Evolutionary conservation across 2,329 filamentous ascomycete genomes (phyloP).

Genomic region (Microcera coccophila): DNA sequence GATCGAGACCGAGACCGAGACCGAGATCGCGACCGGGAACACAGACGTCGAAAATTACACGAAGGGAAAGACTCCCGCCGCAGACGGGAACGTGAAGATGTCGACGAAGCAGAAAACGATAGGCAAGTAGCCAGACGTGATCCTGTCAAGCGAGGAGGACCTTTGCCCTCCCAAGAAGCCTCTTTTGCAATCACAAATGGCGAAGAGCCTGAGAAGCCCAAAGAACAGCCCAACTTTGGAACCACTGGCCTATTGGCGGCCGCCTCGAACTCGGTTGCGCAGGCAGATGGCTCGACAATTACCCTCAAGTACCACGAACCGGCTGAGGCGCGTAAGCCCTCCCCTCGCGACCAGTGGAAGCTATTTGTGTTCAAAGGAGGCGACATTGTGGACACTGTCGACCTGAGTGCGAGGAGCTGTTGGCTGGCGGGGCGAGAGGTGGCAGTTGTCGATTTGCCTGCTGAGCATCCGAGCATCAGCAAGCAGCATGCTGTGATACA

Average conservation of each 20-base stretch:
- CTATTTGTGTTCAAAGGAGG: slow-evolving; percentile 87
- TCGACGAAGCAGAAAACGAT: slow-evolving; percentile 15
- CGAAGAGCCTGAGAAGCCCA: slow-evolving; percentile 52
- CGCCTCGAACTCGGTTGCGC: slow-evolving; percentile 72
- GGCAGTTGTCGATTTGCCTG: slow-evolving; percentile 73
- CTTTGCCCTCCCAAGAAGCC: slow-evolving; percentile 57
- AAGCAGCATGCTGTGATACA: slow-evolving; percentile 96
- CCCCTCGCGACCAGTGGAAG: slow-evolving; percentile 75
- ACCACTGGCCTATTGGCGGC: slow-evolving; percentile 79
- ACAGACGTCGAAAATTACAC: slow-evolving; percentile 30
- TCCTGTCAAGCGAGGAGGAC: slow-evolving; percentile 38
- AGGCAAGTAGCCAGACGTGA: slow-evolving; percentile 21
- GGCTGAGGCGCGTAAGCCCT: slow-evolving; percentile 82
- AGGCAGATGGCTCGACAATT: slow-evolving; percentile 69
- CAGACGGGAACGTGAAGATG: slow-evolving; percentile 18
- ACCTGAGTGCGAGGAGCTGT: slow-evolving; percentile 72
- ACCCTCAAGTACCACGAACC: slow-evolving; percentile 96
- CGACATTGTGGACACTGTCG: slow-evolving; percentile 76
- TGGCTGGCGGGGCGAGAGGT: slow-evolving; percentile 86
- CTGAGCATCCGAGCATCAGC: slow-evolving; percentile 88
- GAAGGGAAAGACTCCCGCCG: slow-evolving; percentile 28
- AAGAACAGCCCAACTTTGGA: slow-evolving; percentile 85
- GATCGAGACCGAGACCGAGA: slow-evolving; percentile 24
- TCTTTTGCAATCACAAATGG: slow-evolving; percentile 56
- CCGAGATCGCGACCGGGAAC: slow-evolving; percentile 23